Base-by-base conservation (phyloP, 1,284 basidiomycete genomes). In the Coriolopsis trogii region DNA sequence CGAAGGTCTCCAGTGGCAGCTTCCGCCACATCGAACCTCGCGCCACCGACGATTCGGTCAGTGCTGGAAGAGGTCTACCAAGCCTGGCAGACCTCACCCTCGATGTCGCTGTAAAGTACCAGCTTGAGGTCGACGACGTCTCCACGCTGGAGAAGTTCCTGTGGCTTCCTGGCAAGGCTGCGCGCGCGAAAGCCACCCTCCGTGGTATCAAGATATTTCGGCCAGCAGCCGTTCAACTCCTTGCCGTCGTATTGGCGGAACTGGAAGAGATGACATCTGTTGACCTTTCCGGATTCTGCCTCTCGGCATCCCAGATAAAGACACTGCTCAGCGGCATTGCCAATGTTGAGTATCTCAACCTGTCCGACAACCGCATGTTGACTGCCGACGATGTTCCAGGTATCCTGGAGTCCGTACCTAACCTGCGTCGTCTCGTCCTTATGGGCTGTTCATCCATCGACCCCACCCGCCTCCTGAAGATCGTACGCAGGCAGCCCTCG, bases 81-180 rank as follows among this genome's bases (percentile, higher is more conserved):
- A 31, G 16, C 13, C 64, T 71, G 12, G 58, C 56, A 1, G 63
- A 69, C 20, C 46, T 71, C 13, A 41, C 65, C 1, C 29, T 72
- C 4, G 49, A 46, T 13, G 57, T 58, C n/a, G 67, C 65, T 2
- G 40, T 71, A 12, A 45, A 51, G 8, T 61, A 64, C 16, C 51
- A 52, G 13, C 46, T 70, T n/a, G 43, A 63, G n/a, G 51, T 26
- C 12, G 64, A 54, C 4, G 61, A 67, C 21, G 58, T 55, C 6
- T 43, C 41, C n/a, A 55, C 48, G 3, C 29, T 71, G 3, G 68
- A 70, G 41, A 43, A 53, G 5, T 21, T 71, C 21, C 24, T 68
- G n/a, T 60, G 47, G 60, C 51, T 66, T n/a, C 65, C 67, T 1
- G 64, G 59, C 1, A 69, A 66, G 46, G 53, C 48, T 1, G 20